Conservation (phyloP, 805 yeast species). For the Allodekkera sacchari region DNA sequence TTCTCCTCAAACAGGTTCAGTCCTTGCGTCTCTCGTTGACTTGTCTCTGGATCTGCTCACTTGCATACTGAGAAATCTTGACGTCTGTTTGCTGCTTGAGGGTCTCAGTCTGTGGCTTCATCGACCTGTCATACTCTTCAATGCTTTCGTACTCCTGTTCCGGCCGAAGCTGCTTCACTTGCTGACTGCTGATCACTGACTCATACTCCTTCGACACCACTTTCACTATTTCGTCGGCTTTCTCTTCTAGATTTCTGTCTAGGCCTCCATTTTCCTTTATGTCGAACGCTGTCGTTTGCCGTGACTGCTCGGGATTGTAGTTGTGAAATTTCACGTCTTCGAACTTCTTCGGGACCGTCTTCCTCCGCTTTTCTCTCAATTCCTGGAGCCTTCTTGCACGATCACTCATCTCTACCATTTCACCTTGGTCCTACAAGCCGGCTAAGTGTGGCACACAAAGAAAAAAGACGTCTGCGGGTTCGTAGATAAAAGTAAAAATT, state of each 20-base stretch:
- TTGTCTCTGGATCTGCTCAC: neutral
- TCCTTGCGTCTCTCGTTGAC: too few species aligned
- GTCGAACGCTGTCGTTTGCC: constrained; percentile 10
- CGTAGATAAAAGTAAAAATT: too few species aligned
- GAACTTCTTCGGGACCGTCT: neutral
- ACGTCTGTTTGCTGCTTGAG: constrained; percentile 35
- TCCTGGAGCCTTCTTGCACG: constrained; percentile 1
- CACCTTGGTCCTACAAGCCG: too few species aligned
- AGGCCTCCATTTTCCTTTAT: neutral
- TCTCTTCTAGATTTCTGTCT: neutral
- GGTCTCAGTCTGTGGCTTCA: constrained; percentile 29
- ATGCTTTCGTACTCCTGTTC: constrained; percentile 8
- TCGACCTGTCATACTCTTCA: constrained; percentile 27
- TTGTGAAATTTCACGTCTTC: constrained; percentile 8
- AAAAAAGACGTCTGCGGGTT: too few species aligned
- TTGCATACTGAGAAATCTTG: constrained; percentile 19
- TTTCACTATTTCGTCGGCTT: constrained; percentile 1
- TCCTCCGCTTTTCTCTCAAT: constrained; percentile 4
- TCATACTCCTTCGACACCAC: neutral
- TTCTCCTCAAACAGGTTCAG: too few species aligned
- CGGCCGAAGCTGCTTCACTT: constrained; percentile 1
- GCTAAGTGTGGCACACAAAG: too few species aligned
- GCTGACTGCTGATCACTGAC: constrained; percentile 3
- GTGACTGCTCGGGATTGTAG: constrained; percentile 7
- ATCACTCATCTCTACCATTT: too few species aligned